Conservation (phyloP, 1,284 basidiomycete species). For the Coriolopsis trogii region DNA sequence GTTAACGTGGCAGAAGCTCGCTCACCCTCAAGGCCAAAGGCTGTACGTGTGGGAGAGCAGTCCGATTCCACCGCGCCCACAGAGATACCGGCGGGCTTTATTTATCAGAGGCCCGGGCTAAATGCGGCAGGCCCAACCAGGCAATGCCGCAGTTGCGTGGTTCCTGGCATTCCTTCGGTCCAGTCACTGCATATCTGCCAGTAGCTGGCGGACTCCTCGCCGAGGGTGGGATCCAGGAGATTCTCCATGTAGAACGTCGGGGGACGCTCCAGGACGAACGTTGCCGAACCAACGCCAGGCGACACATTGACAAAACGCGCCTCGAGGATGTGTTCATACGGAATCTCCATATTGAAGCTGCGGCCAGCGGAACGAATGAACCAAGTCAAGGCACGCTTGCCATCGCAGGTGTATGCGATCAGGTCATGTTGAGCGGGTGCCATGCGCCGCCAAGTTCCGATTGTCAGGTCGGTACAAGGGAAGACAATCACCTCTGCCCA, state of each 20-base stretch:
- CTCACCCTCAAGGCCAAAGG: too few relatives aligned
- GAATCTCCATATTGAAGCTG: conserved; percentile 84
- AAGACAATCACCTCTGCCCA: conserved; percentile 69
- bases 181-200: conserved; percentile 77
- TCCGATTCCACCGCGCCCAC: too few relatives aligned
- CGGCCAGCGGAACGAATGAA: conserved; percentile 72
- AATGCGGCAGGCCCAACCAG: conserved; percentile 69
- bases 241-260: conserved; percentile 71
- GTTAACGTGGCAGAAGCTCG: too few relatives aligned
- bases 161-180: conserved; percentile 77
- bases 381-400: conserved; percentile 69
- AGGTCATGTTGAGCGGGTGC: conserved; percentile 66
- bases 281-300: conserved; percentile 59
- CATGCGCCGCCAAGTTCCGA: conserved; percentile 79
- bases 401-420: conserved; percentile 72
- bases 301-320: conserved; percentile 58
- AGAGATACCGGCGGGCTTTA: too few relatives aligned
- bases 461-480: conserved; percentile 70
- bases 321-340: conserved; percentile 62
- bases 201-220: conserved; percentile 40
- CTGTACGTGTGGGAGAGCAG: too few relatives aligned
- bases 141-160: conserved; percentile 64
- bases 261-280: conserved; percentile 64
- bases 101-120: too few relatives aligned
- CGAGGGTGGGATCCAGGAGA: conserved; percentile 34